Evolutionary conservation across 1,284 basidiomycete genomes (phyloP).

Genomic region (Ceratobasidium sp.): DNA sequence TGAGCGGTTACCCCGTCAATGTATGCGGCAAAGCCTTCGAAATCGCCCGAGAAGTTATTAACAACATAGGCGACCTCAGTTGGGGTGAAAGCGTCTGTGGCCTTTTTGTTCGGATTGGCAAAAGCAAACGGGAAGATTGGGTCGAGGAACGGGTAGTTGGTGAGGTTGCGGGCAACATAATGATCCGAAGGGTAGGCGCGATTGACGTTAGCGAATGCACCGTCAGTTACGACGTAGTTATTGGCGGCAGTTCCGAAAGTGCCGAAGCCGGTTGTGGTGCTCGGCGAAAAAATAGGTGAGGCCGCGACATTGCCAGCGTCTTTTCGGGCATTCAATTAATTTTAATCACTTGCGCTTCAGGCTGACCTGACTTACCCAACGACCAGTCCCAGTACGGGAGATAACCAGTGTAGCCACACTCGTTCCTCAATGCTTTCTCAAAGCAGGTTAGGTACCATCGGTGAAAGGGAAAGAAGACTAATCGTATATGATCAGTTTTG

Average conservation of each 20-base stretch:
- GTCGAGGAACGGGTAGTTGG: slow-evolving; percentile 19
- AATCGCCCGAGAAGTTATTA: slow-evolving; percentile 39
- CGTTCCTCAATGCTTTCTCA: slow-evolving; percentile 25
- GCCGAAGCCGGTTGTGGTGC: slow-evolving; percentile 32
- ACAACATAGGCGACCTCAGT: slow-evolving; percentile 24
- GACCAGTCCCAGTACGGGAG: slow-evolving; percentile 49
- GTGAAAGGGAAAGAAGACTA: slow-evolving; percentile 42
- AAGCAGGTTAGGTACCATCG: slow-evolving; percentile 32
- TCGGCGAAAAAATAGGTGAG: slow-evolving; percentile 28
- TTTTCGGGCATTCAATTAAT: neutral
- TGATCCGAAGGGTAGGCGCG: slow-evolving; percentile 46
- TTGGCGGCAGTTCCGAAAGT: slow-evolving; percentile 26
- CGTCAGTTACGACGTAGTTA: slow-evolving; percentile 39
- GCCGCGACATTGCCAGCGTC: slow-evolving; percentile 27
- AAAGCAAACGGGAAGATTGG: slow-evolving; percentile 43
- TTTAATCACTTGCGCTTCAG: neutral
- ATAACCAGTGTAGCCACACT: slow-evolving; percentile 42
- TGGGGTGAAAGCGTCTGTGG: slow-evolving; percentile 34
- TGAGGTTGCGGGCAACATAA: slow-evolving; percentile 32
- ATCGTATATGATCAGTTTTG: neutral
- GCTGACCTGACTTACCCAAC: slow-evolving; percentile 7
- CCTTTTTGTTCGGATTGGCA: slow-evolving; percentile 21
- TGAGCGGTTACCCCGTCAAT: slow-evolving; percentile 44
- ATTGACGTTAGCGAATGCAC: slow-evolving; percentile 35
- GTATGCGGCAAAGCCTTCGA: slow-evolving; percentile 22